Percentiles rank a stretch among this genome's conserved stretches.
Evolutionary conservation across 2,329 filamentous ascomycete genomes (phyloP).

Genomic region (Ascomycota sp.): DNA sequence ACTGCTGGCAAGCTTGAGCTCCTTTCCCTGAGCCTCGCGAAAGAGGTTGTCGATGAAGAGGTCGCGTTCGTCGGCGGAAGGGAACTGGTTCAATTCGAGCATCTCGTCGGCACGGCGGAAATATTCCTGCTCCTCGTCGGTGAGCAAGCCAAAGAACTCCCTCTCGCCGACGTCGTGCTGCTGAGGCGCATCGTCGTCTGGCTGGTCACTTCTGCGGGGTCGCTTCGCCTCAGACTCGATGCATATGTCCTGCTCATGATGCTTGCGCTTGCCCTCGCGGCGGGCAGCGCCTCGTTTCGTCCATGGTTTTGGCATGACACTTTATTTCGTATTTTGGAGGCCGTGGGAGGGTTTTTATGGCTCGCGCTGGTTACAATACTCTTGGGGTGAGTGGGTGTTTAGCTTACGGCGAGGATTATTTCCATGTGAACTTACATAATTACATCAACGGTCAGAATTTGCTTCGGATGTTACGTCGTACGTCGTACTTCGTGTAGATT

Average conservation of each 20-base stretch:
- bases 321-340: too few relatives aligned
- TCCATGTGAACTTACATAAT: too few relatives aligned
- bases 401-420: too few relatives aligned
- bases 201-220: conserved; percentile 5
- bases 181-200: conserved; percentile 7
- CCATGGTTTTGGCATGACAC: conserved; percentile 23
- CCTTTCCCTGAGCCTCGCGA: conserved; percentile 72
- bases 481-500: too few relatives aligned
- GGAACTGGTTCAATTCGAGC: conserved; percentile 78
- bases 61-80: conserved; percentile 48
- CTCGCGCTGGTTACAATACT: too few relatives aligned
- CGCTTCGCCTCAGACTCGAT: conserved; percentile 8
- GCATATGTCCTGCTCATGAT: conserved; percentile 9
- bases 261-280: conserved; percentile 21
- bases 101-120: conserved; percentile 79
- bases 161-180: conserved; percentile 25
- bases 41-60: conserved; percentile 67
- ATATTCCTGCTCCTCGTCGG: conserved; percentile 86
- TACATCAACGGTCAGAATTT: too few relatives aligned
- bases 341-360: too few relatives aligned
- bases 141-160: conserved; percentile 83
- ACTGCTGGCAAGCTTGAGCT: conserved; percentile 87
- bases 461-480: too few relatives aligned
- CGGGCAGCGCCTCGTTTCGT: conserved; percentile 19
- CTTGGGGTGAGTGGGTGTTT: too few relatives aligned